These are phyloP conservation scores for Periconia digitata DNA, from an alignment of 2,329 filamentous ascomycete species.

Conservation along the genomic window DNA sequence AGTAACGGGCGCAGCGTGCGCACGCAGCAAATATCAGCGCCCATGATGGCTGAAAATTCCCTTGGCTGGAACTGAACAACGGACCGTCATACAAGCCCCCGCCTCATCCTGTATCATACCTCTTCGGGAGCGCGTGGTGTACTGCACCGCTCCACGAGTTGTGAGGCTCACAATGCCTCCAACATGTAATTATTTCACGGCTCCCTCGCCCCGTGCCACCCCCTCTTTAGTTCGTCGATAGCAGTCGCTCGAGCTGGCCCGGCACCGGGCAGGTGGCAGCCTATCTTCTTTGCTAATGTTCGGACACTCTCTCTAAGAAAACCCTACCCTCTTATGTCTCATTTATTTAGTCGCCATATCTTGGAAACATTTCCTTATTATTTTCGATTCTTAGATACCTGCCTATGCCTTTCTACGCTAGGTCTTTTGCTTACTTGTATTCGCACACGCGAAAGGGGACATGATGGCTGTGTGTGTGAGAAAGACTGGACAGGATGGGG, in stretches of 20 bases:
- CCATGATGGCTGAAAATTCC: conserved; percentile 91
- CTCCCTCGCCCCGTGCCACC: conserved; percentile 4
- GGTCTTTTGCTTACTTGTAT: conserved; percentile 40
- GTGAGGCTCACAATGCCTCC: conserved; percentile 5
- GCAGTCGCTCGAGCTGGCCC: conserved; percentile 16
- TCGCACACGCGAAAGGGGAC: conserved; percentile 21
- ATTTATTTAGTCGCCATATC: conserved; percentile 30
- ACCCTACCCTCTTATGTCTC: conserved; percentile 20
- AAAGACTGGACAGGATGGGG: conserved; percentile 14
- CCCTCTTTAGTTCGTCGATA: conserved; percentile 3
- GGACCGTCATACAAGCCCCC: conserved; percentile 11
- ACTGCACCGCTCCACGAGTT: conserved; percentile 6
- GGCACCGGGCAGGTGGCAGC: background rate
- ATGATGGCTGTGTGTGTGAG: conserved; percentile 13
- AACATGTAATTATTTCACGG: conserved; percentile 23
- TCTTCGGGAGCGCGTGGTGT: conserved; percentile 12
- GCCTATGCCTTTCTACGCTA: conserved; percentile 35
- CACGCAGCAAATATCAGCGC: conserved; percentile 79
- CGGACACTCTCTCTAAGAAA: conserved; percentile 37
- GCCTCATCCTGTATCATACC: conserved; percentile 36
- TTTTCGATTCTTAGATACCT: conserved; percentile 48
- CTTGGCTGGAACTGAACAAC: conserved; percentile 82
- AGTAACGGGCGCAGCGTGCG: conserved; percentile 66
- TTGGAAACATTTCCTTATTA: conserved; percentile 20
- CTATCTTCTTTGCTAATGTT: conserved; percentile 28